A percentile compares a stretch with the other conserved stretches of the same genome.
These are phyloP conservation scores for Lactarius hatsudake DNA, from an alignment of 768 basidiomycete species.

Conservation along the genomic window DNA sequence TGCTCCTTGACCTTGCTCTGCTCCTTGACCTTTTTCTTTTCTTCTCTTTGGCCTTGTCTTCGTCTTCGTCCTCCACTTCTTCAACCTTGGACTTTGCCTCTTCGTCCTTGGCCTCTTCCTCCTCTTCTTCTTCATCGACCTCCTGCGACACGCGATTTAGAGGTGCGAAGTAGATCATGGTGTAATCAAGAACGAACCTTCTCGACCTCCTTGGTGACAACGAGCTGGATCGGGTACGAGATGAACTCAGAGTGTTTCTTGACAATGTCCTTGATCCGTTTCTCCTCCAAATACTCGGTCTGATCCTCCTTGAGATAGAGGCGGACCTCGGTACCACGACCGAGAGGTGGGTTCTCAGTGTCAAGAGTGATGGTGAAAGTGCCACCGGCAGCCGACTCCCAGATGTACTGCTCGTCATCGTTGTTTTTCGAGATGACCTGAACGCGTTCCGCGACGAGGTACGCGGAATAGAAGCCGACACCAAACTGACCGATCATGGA, in stretches of 20 bases:
- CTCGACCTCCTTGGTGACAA: conserved; percentile 98
- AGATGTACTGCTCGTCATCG: conserved; percentile 99
- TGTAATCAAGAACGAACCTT: conserved; percentile 61
- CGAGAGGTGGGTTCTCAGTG: conserved; percentile 83
- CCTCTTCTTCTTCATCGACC: conserved; percentile 69
- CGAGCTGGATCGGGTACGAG: conserved; percentile 98
- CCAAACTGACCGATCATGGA: conserved; percentile 99
- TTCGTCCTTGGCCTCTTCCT: conserved; percentile 68
- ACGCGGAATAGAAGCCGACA: conserved; percentile 99
- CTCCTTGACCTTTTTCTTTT: conserved; percentile 94
- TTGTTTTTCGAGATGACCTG: conserved; percentile 99
- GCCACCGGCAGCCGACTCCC: conserved; percentile 99
- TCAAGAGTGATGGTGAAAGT: conserved; percentile 99
- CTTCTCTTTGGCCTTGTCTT: conserved; percentile 76
- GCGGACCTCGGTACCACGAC: conserved; percentile 90
- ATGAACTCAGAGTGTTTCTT: conserved; percentile 99
- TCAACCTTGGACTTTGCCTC: conserved; percentile 73
- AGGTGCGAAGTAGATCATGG: background rate
- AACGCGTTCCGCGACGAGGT: conserved; percentile 97
- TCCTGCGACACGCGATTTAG: conserved; percentile 49
- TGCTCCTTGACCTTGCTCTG: conserved; percentile 82
- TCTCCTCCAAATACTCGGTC: conserved; percentile 98
- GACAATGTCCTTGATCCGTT: conserved; percentile 98
- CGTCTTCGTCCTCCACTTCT: conserved; percentile 68
- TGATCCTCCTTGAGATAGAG: conserved; percentile 98